Evolutionary conservation across 257 asterid genomes (phyloP).

Genomic region (Handroanthus guayacan): DNA sequence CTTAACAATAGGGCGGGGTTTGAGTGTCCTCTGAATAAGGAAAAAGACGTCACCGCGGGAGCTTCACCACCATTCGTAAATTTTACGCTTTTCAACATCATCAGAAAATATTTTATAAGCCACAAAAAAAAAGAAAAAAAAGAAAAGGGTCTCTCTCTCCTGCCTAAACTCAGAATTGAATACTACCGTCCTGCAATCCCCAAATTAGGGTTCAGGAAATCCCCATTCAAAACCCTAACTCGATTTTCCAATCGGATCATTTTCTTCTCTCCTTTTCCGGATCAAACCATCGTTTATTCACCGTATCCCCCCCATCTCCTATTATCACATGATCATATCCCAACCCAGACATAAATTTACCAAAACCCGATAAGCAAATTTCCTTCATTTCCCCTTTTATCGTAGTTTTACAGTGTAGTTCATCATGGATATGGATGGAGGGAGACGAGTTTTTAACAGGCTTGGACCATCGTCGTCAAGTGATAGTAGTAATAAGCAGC

Average conservation of each 20-base stretch:
- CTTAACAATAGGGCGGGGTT: no score
- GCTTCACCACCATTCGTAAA: background rate
- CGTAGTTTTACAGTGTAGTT: constrained; percentile 21
- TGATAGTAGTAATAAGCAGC: constrained; percentile 54
- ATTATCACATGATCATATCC: constrained; percentile 39
- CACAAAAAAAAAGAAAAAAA: background rate
- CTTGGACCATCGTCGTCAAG: constrained; percentile 66
- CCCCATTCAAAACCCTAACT: constrained; percentile 40
- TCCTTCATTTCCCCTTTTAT: background rate
- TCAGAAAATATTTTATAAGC: background rate
- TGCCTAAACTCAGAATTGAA: constrained; percentile 1
- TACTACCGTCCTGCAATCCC: constrained; percentile 27
- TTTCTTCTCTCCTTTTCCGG: background rate
- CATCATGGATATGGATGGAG: constrained; percentile 80
- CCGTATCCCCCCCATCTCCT: background rate
- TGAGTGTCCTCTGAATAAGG: no score
- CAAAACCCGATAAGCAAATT: constrained; percentile 3
- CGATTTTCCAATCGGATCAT: background rate
- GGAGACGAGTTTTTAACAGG: constrained; percentile 68
- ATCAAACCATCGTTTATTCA: constrained; percentile 8
- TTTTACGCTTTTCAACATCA: background rate
- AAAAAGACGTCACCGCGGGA: background rate
- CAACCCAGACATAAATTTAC: constrained; percentile 18
- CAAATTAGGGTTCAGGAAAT: constrained; percentile 46
- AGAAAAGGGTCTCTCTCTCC: background rate